These are phyloP conservation scores for Moniliella sp. DNA, from an alignment of 1,284 basidiomycete genomes.

Conservation along the genomic window DNA sequence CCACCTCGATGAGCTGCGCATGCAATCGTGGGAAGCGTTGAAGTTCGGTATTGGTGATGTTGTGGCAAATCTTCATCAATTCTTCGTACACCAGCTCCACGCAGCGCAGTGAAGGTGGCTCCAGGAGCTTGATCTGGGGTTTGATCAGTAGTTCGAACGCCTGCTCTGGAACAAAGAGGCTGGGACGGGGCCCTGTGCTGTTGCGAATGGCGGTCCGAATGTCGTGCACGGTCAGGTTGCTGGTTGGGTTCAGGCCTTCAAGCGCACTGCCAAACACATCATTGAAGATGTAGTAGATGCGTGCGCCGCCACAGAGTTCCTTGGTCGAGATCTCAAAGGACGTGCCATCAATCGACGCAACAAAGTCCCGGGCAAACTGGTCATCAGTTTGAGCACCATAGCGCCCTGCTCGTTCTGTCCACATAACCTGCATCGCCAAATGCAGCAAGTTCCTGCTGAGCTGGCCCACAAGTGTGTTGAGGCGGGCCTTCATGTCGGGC, in stretches of 20 bases:
- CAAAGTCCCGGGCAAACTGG: constrained; percentile 97
- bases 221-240: constrained; percentile 75
- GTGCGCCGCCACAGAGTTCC: constrained; percentile 86
- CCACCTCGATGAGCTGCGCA: constrained; percentile 82
- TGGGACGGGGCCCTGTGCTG: constrained; percentile 84
- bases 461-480: constrained; percentile 96
- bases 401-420: constrained; percentile 68
- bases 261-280: constrained; percentile 89
- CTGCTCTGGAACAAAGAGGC: constrained; percentile 84
- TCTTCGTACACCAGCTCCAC: constrained; percentile 98
- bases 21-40: constrained; percentile 84
- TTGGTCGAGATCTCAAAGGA: constrained; percentile 91
- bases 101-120: constrained; percentile 75
- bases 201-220: constrained; percentile 96
- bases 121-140: constrained; percentile 89
- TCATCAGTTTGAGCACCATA: constrained; percentile 57
- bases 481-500: constrained; percentile 96
- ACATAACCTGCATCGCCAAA: constrained; percentile 84
- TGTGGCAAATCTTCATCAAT: constrained; percentile 96
- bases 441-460: constrained; percentile 86
- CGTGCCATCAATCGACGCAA: constrained; percentile 90
- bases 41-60: constrained; percentile 89
- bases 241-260: constrained; percentile 66
- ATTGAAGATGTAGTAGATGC: constrained; percentile 98
- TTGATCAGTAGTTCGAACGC: constrained; percentile 94